Evolutionary conservation across 2,329 filamentous ascomycete species (phyloP), one percentile per base, ranked within the genome.

Genomic region (Diplocarpon rosae): DNA sequence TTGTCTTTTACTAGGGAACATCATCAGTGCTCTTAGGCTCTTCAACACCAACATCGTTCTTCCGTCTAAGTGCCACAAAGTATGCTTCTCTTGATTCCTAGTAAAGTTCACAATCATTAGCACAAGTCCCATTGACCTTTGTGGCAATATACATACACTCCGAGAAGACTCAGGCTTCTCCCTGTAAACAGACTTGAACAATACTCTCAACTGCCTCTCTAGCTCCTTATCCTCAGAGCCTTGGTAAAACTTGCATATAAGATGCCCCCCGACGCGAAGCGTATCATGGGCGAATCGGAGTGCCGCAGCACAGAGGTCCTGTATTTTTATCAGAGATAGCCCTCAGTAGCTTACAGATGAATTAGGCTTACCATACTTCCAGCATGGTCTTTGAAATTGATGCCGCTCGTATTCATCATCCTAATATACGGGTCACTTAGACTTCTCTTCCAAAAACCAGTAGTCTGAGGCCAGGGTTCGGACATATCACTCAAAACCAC

Each of bases 361-460:
- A 38, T 28, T 27, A 11, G 7, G 63, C 81, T 62, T 67, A 95
- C 90, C 86, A 98, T 96, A 66, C 88, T 95, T 27, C 86, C 85
- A 9, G 80, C 82, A 66, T 98, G 92, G 65, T 98, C 92, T 53
- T 80, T 78, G 61, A 94, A 92, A 15, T 67, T 66, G 59, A 86
- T 83, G 45, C 92, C 92, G 67, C 85, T 95, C 57, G 90, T 95
- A 67, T 98, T 98, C 88, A 95, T 95, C 83, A 98, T 83, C 92
- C 92, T 98, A 75, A 69, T 65, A 79, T 93, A 92, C 53, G 88
- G 87, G 77, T 92, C 84, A 90, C 82, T 94, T 77, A 95, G 75
- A 71, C 81, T 94, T 70, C 78, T 87, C 70, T 84, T 82, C 70
- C 78, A 82, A 70, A 85, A 88, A 60, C 82, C 83, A 60, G 73